Conservation (phyloP, 352 stramenopile species). For the Aphanomyces euteiches region DNA sequence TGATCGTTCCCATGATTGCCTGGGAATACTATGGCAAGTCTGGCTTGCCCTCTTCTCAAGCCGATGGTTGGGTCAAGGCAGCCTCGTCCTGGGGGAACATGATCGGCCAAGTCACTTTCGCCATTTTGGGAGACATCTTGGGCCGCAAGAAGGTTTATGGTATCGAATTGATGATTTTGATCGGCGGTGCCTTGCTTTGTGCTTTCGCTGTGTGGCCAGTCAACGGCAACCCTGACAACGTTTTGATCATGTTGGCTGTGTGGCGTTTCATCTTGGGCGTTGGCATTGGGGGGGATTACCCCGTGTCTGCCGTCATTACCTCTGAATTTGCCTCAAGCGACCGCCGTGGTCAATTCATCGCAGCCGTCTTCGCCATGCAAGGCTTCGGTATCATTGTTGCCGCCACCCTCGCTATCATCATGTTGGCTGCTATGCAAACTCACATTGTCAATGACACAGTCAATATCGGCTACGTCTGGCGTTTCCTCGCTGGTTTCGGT, state of each 20-base stretch:
- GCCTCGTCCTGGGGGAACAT: conserved; percentile 43
- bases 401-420: too few species aligned
- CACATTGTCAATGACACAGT: too few species aligned
- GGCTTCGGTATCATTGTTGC: too few species aligned
- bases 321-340: background rate
- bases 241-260: conserved; percentile 51
- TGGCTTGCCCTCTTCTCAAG: conserved; percentile 33
- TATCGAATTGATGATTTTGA: conserved; percentile 48
- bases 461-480: too few species aligned
- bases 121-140: conserved; percentile 47
- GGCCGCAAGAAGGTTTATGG: conserved; percentile 49
- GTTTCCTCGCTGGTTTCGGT: too few species aligned
- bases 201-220: conserved; percentile 42
- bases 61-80: conserved; percentile 47
- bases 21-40: conserved; percentile 50
- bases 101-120: conserved; percentile 50
- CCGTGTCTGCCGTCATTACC: background rate
- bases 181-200: conserved; percentile 39
- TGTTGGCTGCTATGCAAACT: too few species aligned
- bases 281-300: background rate
- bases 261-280: conserved; percentile 31
- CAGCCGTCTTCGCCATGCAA: too few species aligned
- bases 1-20: conserved; percentile 46
- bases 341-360: too few species aligned
- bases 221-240: conserved; percentile 43